phyloP scores from a whole-genome alignment of 2,329 filamentous ascomycete species.

The Penicillium freii region DNA sequence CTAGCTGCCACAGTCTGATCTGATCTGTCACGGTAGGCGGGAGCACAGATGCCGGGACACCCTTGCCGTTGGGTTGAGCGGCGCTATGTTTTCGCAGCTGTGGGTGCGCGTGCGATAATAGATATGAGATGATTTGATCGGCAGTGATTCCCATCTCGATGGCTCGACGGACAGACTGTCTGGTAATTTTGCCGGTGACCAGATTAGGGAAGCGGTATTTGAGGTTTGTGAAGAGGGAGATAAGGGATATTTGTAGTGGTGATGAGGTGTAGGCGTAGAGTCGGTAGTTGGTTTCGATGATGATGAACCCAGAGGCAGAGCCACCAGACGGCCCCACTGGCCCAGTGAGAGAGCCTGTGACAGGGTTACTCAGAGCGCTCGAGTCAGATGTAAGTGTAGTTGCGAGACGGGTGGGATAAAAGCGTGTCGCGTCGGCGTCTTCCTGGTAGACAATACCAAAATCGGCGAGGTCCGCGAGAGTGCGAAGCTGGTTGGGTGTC shows the following conservation, averaged over 20 bases:
- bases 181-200: conserved; percentile 85
- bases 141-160: conserved; percentile 89
- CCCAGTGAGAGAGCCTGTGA: conserved; percentile 61
- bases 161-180: conserved; percentile 81
- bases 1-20: conserved; percentile 95
- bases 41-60: conserved; percentile 61
- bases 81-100: conserved; percentile 71
- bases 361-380: conserved; percentile 67
- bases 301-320: conserved; percentile 68
- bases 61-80: conserved; percentile 40
- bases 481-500: conserved; percentile 75
- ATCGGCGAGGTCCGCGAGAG: conserved; percentile 86
- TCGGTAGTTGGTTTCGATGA: conserved; percentile 97
- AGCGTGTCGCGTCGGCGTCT: conserved; percentile 48
- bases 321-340: conserved; percentile 32
- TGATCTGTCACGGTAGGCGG: conserved; percentile 97
- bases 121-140: conserved; percentile 91
- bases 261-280: conserved; percentile 96
- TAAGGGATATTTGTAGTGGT: conserved; percentile 88
- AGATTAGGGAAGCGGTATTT: conserved; percentile 92
- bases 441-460: conserved; percentile 84
- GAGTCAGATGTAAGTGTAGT: conserved; percentile 84
- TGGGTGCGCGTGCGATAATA: conserved; percentile 88
- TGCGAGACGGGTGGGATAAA: conserved; percentile 89
- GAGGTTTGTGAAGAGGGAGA: conserved; percentile 83